Conservation (phyloP, 768 basidiomycete genomes). For the Auricularia auricula-judae region DNA sequence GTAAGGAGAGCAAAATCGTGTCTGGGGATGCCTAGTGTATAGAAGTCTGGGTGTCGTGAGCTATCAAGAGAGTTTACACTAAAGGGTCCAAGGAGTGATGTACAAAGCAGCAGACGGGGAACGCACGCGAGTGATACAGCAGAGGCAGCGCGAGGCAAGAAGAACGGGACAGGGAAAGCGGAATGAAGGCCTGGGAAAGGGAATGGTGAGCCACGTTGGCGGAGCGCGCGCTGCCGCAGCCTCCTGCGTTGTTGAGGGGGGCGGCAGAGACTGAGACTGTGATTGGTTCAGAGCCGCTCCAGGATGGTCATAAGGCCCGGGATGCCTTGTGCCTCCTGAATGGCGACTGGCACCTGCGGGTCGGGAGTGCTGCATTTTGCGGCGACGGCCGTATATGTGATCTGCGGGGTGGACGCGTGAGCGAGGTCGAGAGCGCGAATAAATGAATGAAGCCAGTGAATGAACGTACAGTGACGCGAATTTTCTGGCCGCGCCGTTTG, state of each 20-base stretch:
- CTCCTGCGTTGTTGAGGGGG: too few species aligned
- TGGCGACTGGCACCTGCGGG: constrained; percentile 49
- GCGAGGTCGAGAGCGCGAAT: too few species aligned
- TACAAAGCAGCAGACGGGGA: neutral
- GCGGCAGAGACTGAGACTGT: too few species aligned
- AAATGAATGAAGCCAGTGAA: neutral
- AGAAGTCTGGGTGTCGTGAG: neutral
- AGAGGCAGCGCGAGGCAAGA: neutral
- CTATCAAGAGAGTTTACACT: too few species aligned
- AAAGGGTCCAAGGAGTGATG: too few species aligned
- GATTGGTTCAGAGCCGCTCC: constrained; percentile 13
- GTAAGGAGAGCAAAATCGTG: constrained; percentile 62
- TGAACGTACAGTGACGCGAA: constrained; percentile 42
- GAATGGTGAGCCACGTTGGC: neutral
- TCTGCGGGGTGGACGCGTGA: constrained; percentile 24
- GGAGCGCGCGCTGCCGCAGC: too few species aligned
- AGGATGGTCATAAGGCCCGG: constrained; percentile 71
- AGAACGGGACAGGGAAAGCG: neutral
- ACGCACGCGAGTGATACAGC: neutral
- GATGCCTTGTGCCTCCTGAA: constrained; percentile 48
- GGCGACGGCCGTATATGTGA: constrained; percentile 51
- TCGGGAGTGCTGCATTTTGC: constrained; percentile 41
- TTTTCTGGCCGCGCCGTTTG: constrained; percentile 33
- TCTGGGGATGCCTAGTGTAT: constrained; percentile 23
- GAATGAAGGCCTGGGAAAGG: neutral